A percentile compares a stretch with the other conserved stretches of the same genome.
Conservation (phyloP, 768 basidiomycete genomes). For the Trametes cingulata region DNA sequence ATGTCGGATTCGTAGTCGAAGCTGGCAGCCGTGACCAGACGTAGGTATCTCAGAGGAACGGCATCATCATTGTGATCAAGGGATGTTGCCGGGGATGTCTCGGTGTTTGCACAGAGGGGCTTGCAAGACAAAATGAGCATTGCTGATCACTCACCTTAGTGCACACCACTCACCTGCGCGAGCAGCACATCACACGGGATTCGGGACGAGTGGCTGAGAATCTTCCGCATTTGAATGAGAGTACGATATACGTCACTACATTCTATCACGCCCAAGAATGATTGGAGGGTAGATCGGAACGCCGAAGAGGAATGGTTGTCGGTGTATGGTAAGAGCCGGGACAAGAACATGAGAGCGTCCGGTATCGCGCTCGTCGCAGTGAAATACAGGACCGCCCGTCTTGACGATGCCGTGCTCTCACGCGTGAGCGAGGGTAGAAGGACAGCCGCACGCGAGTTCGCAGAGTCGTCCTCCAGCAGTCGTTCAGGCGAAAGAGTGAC, state of each 20-base stretch:
- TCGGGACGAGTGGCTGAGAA: constrained; percentile 10
- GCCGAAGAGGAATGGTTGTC: neutral
- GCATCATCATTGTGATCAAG: neutral
- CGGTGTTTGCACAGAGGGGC: constrained; percentile 5
- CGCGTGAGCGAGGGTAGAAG: constrained; percentile 4
- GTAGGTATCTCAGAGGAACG: constrained; percentile 3
- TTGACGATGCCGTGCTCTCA: neutral
- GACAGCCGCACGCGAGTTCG: constrained; percentile 2
- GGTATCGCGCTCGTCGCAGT: constrained; percentile 1
- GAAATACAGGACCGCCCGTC: constrained; percentile 9
- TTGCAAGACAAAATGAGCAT: constrained; percentile 14
- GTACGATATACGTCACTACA: constrained; percentile 19
- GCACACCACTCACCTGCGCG: constrained; percentile 27
- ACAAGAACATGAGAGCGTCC: constrained; percentile 1
- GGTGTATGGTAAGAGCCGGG: constrained; percentile 6
- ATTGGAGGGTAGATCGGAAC: neutral
- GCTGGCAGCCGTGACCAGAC: constrained; percentile 5
- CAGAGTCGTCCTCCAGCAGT: constrained; percentile 12
- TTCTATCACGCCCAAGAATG: constrained; percentile 14
- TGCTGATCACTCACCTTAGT: constrained; percentile 14
- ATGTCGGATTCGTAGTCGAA: neutral
- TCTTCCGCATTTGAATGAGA: constrained; percentile 15
- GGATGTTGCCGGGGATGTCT: neutral
- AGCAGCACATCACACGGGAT: constrained; percentile 20
- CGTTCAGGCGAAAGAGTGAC: neutral